These are phyloP conservation scores for Botryotinia narcissicola DNA, from an alignment of 2,329 filamentous ascomycete species.

Conservation along the genomic window DNA sequence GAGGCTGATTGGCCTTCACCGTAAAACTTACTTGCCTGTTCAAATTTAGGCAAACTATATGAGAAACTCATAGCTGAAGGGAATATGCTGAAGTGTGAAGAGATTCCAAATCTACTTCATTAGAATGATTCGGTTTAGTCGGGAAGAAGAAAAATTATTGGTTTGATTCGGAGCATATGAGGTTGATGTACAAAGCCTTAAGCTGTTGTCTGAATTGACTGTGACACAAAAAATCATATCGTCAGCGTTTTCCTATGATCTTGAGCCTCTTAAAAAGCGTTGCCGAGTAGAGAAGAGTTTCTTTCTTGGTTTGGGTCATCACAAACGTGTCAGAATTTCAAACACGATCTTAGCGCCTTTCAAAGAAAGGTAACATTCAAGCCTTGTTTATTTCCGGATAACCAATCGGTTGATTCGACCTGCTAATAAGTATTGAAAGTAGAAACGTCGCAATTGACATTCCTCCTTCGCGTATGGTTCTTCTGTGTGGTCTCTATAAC, in stretches of 20 bases:
- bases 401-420: background rate
- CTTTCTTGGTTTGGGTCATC: background rate
- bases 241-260: too few species aligned
- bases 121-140: background rate
- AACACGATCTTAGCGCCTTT: background rate
- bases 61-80: background rate
- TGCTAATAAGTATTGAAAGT: background rate
- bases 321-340: background rate
- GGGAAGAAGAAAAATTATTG: background rate
- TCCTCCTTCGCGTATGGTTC: background rate
- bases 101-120: background rate
- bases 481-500: background rate
- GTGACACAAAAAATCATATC: background rate
- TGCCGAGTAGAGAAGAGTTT: background rate
- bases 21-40: background rate
- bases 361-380: background rate
- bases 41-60: background rate
- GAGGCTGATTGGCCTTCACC: conserved; percentile 5
- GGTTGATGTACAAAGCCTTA: background rate
- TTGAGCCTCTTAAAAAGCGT: background rate
- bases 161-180: background rate
- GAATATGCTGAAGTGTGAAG: background rate
- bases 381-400: background rate
- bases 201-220: too few species aligned
- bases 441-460: background rate